phyloP scores from a whole-genome alignment of 1,284 basidiomycete species.

The Puccinia sorghi region DNA sequence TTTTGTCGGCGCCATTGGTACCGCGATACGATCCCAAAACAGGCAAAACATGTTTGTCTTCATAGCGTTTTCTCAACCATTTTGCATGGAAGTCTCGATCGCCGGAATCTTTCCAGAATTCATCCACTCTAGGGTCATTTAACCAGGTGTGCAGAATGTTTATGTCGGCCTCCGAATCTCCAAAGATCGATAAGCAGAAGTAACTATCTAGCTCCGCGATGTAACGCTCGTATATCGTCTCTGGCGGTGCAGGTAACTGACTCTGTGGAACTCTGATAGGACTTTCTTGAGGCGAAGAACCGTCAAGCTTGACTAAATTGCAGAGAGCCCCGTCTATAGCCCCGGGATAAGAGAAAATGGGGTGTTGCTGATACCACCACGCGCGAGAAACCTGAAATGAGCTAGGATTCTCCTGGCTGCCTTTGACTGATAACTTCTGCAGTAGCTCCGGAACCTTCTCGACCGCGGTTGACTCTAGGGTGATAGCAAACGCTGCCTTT shows the following conservation, averaged over 20 bases:
- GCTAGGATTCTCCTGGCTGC: background rate
- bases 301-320: background rate
- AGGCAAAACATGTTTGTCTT: conserved; percentile 33
- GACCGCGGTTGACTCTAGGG: background rate
- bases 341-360: conserved; percentile 19
- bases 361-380: conserved; percentile 36
- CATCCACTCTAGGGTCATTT: conserved; percentile 38
- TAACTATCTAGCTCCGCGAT: conserved; percentile 35
- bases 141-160: conserved; percentile 36
- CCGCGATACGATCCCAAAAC: conserved; percentile 42
- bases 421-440: background rate
- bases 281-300: background rate
- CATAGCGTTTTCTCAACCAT: conserved; percentile 37
- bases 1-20: conserved; percentile 14
- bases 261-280: conserved; percentile 13
- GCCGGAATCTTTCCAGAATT: conserved; percentile 37
- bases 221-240: conserved; percentile 35
- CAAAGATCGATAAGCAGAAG: conserved; percentile 43
- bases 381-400: conserved; percentile 9
- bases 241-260: conserved; percentile 19
- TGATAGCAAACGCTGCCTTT: background rate
- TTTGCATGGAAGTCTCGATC: conserved; percentile 31
- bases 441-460: conserved; percentile 2
- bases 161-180: conserved; percentile 17
- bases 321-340: background rate